phyloP scores from a whole-genome alignment of 1,284 basidiomycete species.

The Fomitiporia mediterranea region DNA sequence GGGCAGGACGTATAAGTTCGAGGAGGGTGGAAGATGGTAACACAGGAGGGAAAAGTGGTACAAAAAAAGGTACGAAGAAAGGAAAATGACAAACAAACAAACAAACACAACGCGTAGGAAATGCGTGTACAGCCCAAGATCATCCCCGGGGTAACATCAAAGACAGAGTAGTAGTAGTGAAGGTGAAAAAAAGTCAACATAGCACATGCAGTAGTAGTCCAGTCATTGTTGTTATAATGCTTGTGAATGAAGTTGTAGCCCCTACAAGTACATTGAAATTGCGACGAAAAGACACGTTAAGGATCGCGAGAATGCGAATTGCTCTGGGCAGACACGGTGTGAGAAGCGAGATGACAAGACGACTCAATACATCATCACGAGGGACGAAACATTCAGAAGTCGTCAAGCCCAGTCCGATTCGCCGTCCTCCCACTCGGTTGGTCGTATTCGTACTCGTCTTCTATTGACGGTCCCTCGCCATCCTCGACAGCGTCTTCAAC shows the following conservation, averaged over 20 bases:
- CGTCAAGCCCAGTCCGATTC: slow-evolving; percentile 20
- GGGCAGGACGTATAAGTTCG: no score
- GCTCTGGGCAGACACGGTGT: no score
- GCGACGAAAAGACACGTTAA: no score
- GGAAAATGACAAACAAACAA: slow-evolving; percentile 5
- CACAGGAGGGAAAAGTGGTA: background rate
- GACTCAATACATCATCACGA: no score
- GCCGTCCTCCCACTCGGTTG: slow-evolving; percentile 5
- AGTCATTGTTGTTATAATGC: slow-evolving; percentile 3
- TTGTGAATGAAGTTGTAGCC: background rate
- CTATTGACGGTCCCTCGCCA: slow-evolving; percentile 45
- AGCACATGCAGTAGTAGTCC: slow-evolving; percentile 2
- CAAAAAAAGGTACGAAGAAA: slow-evolving; percentile 10
- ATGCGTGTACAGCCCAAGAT: slow-evolving; percentile 1
- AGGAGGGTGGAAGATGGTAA: background rate
- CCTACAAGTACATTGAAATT: background rate
- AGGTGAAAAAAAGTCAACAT: background rate
- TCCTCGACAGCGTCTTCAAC: slow-evolving; percentile 41
- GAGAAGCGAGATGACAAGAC: background rate
- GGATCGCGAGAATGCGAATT: background rate
- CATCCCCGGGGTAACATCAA: slow-evolving; percentile 6
- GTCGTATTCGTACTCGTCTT: slow-evolving; percentile 43
- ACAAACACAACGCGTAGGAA: background rate
- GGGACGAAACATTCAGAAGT: slow-evolving; percentile 25
- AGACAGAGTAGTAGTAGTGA: background rate